Evolutionary conservation across 169 alveolate genomes (phyloP).

Genomic region (Prorocentrum cordatum): DNA sequence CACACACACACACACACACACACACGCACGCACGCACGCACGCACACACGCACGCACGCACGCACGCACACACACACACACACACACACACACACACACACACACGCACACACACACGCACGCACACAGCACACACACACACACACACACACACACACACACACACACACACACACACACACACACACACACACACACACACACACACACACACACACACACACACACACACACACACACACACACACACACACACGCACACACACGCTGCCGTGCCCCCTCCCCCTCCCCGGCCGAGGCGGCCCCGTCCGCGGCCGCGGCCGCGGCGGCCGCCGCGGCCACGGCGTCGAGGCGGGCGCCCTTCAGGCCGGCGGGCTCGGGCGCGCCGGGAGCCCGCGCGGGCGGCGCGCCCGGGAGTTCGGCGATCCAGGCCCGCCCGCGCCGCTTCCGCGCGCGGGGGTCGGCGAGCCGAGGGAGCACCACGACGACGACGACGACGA

Average conservation of each 20-base stretch:
- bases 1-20: neutral
- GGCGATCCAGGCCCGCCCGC: no score
- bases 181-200: neutral
- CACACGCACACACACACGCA: neutral
- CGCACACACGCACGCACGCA: neutral
- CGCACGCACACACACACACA: neutral
- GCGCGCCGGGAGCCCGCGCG: no score
- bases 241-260: neutral
- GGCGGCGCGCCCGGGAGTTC: no score
- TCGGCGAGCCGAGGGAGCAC: no score
- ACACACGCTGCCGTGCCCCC: no score
- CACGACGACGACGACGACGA: no score
- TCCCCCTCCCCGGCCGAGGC: no score
- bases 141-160: neutral
- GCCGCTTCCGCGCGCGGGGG: no score
- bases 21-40: neutral
- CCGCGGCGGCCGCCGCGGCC: no score
- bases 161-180: neutral
- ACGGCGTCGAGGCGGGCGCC: no score
- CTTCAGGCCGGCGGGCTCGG: no score
- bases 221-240: neutral
- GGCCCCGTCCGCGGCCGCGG: no score
- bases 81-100: neutral
- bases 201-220: neutral
- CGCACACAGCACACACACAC: neutral